These are phyloP conservation scores for Leccinum fuscescens DNA, from an alignment of 1,284 basidiomycete species.

Conservation along the genomic window DNA sequence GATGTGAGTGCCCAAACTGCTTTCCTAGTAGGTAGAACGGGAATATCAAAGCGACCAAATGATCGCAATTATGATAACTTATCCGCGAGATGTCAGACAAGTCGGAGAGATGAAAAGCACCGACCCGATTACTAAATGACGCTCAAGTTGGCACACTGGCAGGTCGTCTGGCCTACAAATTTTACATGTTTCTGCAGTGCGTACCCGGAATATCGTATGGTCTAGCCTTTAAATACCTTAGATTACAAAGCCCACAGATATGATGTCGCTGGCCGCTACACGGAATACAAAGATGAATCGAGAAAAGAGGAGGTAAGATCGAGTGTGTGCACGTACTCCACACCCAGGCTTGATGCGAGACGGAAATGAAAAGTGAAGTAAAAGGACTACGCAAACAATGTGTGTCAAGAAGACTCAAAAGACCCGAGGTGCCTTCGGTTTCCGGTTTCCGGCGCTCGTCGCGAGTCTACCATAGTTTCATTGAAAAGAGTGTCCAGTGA, in stretches of 20 bases:
- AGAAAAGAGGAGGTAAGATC: slow-evolving; percentile 7
- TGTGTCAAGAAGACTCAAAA: background rate
- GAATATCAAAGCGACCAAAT: too few relatives aligned
- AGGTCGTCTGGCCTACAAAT: too few relatives aligned
- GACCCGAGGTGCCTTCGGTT: too few relatives aligned
- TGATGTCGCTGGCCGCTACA: slow-evolving; percentile 15
- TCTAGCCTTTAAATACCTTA: too few relatives aligned
- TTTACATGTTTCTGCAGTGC: too few relatives aligned
- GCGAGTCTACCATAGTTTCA: background rate
- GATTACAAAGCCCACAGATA: background rate
- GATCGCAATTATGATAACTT: too few relatives aligned
- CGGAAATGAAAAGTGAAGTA: slow-evolving; percentile 7
- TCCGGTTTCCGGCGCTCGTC: background rate
- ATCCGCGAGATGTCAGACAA: too few relatives aligned
- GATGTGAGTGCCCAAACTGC: background rate
- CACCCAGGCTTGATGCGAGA: slow-evolving; percentile 28
- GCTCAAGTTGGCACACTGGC: too few relatives aligned
- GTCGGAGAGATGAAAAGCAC: too few relatives aligned
- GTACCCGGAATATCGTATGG: too few relatives aligned
- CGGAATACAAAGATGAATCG: slow-evolving; percentile 23
- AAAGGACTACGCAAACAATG: background rate
- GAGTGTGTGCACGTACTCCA: slow-evolving; percentile 33
- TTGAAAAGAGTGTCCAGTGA: background rate
- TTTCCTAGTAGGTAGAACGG: background rate
- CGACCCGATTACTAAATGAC: too few relatives aligned